phyloP scores from a whole-genome alignment of 1,284 basidiomycete genomes.

The Moniliophthora roreri region DNA sequence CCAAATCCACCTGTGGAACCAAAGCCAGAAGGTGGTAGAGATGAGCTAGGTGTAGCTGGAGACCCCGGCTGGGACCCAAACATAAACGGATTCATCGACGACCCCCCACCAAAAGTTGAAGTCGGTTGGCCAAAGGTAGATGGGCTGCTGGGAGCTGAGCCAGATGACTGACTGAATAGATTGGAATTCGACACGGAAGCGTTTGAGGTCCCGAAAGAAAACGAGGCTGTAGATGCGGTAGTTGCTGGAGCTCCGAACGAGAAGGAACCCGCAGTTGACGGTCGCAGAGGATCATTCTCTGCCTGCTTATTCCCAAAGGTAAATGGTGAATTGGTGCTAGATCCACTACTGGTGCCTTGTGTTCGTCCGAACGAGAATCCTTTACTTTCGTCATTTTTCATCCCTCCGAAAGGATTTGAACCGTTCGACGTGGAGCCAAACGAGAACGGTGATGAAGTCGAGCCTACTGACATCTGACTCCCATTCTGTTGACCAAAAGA shows the following conservation, averaged over 20 bases:
- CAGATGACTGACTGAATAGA: constrained; percentile 42
- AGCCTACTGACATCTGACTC: constrained; percentile 18
- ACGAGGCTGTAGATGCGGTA: constrained; percentile 33
- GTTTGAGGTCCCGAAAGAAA: constrained; percentile 45
- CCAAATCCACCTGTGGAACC: constrained; percentile 32
- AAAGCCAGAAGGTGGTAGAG: constrained; percentile 27
- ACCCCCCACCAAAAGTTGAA: constrained; percentile 40
- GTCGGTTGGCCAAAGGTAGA: constrained; percentile 47
- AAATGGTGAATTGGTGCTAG: constrained; percentile 24
- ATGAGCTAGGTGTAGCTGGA: constrained; percentile 42
- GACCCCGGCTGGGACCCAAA: constrained; percentile 48
- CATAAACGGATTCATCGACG: constrained; percentile 7
- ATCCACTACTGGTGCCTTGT: too few species aligned
- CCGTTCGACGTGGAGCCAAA: constrained; percentile 25
- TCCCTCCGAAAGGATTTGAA: constrained; percentile 22
- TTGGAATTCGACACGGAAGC: constrained; percentile 27
- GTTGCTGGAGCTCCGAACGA: constrained; percentile 40
- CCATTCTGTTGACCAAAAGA: constrained; percentile 37
- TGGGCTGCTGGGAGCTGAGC: constrained; percentile 56
- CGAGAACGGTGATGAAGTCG: constrained; percentile 33
- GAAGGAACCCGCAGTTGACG: constrained; percentile 41
- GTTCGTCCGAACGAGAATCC: constrained; percentile 27
- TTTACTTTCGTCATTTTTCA: too few species aligned
- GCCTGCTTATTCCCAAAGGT: constrained; percentile 29
- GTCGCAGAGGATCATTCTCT: constrained; percentile 33